Evolutionary conservation across 164 flowering plant species (phyloP), one percentile per base, ranked within the genome.

Genomic region (Dillenia suffruticosa): DNA sequence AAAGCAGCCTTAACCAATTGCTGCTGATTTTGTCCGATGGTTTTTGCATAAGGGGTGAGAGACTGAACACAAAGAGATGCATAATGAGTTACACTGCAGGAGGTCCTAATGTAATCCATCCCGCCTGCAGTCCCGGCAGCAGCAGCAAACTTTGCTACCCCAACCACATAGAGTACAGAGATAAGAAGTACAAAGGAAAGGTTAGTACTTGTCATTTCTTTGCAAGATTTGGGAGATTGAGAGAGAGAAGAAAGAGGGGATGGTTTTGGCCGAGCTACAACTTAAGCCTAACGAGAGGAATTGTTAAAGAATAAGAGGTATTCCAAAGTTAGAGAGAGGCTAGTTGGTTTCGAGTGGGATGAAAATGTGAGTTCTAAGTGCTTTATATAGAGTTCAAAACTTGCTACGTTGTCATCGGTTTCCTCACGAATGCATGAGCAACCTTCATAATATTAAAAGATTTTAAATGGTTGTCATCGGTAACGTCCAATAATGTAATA

Each of bases 1-100:
- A 76, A 50, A 5, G 79, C 76, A 2, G 72, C 26, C 43, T 69
- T 64, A 8, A 76, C 79, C 49, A 72, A 10, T 50, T 76, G 79
- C 32, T 49, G 63, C 9, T 61, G 71, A 63, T 69, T 76, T 48
- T 50, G 69, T 51, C 62, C 62, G 45, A 76, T 67, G 53, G 54
- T 0, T 26, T 14, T 46, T 11, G 76, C 63, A 22, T 56, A 72
- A 9, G 40, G 57, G 8, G 74, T 51, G 32, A 76, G 67, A 14
- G 71, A 66, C 5, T 69, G 58, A n/a, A 69, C 54, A 64, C 79
- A 76, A 9, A 76, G 44, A 5, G 63, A 53, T 2, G 76, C 74
- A 17, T 63, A 76, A 10, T 57, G 71, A 0, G 79, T 76, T 10
- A 67, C 52, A 9, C 45, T 12, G 55, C 79, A 76, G 3, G 79